These are phyloP conservation scores for Aspergillus biplanus DNA, from an alignment of 495 filamentous ascomycete genomes.

Conservation along the genomic window DNA sequence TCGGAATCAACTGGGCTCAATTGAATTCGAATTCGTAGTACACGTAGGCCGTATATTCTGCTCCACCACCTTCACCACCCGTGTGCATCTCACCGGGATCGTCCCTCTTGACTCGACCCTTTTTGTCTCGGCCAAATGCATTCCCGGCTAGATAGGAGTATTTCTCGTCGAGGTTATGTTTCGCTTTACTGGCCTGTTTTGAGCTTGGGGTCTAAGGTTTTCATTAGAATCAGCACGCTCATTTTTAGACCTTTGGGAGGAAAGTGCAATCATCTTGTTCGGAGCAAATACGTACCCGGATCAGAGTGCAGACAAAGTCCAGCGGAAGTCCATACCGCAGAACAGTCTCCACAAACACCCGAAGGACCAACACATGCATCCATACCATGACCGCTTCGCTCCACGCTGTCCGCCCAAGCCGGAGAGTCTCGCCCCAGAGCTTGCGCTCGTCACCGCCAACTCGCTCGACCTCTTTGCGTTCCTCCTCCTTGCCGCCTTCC, in stretches of 20 bases:
- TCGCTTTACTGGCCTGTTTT: slow-evolving; percentile 81
- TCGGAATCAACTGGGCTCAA: slow-evolving; percentile 18
- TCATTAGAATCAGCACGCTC: not conserved
- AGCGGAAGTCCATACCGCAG: slow-evolving; percentile 89
- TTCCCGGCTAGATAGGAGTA: slow-evolving; percentile 96
- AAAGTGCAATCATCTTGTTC: not conserved
- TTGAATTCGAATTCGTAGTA: slow-evolving; percentile 93
- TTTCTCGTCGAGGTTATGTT: slow-evolving; percentile 74
- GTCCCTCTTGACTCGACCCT: slow-evolving; percentile 85
- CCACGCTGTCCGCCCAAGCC: slow-evolving; percentile 83
- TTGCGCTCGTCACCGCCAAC: slow-evolving; percentile 81
- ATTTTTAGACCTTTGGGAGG: not conserved
- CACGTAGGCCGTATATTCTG: slow-evolving; percentile 94
- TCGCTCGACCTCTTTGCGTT: slow-evolving; percentile 79
- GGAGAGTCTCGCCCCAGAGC: slow-evolving; percentile 87
- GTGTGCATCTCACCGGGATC: slow-evolving; percentile 82
- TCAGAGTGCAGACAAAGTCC: slow-evolving; percentile 80
- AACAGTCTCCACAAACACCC: slow-evolving; percentile 97
- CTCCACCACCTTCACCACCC: slow-evolving; percentile 63
- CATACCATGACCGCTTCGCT: slow-evolving; percentile 94
- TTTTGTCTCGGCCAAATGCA: slow-evolving; percentile 92
- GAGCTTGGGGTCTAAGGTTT: slow-evolving; percentile 66
- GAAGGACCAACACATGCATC: slow-evolving; percentile 85
- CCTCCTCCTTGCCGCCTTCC: slow-evolving; percentile 84
- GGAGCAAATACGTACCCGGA: slow-evolving; percentile 65